Evolutionary conservation across 164 flowering plant genomes (phyloP).

Genomic region (Magnolia sinica): DNA sequence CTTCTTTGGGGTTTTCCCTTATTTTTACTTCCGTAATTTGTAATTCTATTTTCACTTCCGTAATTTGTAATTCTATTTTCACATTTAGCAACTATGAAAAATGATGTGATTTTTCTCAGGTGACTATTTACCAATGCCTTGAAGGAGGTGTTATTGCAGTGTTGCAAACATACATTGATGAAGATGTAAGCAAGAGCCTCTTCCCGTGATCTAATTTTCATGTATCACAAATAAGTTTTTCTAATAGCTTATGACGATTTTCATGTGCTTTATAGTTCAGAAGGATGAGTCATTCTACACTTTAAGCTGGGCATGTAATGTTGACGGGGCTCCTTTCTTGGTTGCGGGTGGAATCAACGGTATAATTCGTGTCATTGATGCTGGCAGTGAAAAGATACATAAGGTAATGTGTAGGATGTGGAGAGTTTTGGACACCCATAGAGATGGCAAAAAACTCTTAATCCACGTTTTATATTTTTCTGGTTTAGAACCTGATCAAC

Average conservation of each 20-base stretch:
- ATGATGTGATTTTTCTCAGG: slow-evolving; percentile 34
- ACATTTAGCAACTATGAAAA: not conserved
- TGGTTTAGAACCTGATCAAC: too few relatives aligned
- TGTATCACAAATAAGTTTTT: not conserved
- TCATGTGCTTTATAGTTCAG: slow-evolving; percentile 60
- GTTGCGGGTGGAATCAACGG: slow-evolving; percentile 96
- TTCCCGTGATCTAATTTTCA: not conserved
- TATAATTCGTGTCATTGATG: slow-evolving; percentile 83
- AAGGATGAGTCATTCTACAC: slow-evolving; percentile 98
- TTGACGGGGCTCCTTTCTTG: slow-evolving; percentile 65
- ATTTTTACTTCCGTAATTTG: too few relatives aligned
- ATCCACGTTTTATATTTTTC: too few relatives aligned
- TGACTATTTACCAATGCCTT: slow-evolving; percentile 87
- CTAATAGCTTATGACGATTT: slow-evolving; percentile 13
- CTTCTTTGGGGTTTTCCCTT: too few relatives aligned
- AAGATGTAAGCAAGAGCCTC: slow-evolving; percentile 58
- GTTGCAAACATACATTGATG: slow-evolving; percentile 84
- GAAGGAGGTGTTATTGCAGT: slow-evolving; percentile 83
- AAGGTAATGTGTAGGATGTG: slow-evolving; percentile 47
- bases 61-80: not conserved
- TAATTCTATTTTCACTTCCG: not conserved
- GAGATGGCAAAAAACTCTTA: too few relatives aligned
- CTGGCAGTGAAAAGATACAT: slow-evolving; percentile 78
- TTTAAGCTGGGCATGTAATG: slow-evolving; percentile 85
- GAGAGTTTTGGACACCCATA: not conserved